Evolutionary conservation across 805 yeast species (phyloP).

Genomic region (Cyberlindnera mississippiensis): DNA sequence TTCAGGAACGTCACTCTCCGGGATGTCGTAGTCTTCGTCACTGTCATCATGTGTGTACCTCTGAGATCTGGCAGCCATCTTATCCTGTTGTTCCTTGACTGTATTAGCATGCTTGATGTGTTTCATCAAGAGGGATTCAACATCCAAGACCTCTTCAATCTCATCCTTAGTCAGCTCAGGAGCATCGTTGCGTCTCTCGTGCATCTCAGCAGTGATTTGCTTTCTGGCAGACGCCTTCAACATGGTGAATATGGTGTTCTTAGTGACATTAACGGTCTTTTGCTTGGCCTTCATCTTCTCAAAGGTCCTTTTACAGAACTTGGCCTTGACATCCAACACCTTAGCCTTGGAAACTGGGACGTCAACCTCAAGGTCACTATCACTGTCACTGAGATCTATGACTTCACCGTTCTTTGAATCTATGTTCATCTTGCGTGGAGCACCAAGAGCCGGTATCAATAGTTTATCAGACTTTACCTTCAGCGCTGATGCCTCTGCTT

Average conservation of each 20-base stretch:
- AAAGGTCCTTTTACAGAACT: conserved; percentile 28
- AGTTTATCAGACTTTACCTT: not conserved
- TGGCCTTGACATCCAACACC: conserved; percentile 33
- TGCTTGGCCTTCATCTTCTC: conserved; percentile 11
- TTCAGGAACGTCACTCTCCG: conserved; percentile 23
- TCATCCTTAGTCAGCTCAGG: conserved; percentile 9
- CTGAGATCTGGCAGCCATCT: conserved; percentile 24
- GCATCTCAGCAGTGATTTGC: conserved; percentile 46
- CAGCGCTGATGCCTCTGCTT: not conserved
- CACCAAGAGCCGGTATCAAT: not conserved
- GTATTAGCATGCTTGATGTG: conserved; percentile 22
- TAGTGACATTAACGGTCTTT: conserved; percentile 17
- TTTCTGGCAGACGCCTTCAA: conserved; percentile 42
- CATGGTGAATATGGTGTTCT: conserved; percentile 31
- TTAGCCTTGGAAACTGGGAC: conserved; percentile 30
- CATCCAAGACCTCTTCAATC: conserved; percentile 17
- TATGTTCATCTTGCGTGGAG: conserved; percentile 4
- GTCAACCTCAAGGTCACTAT: conserved; percentile 21
- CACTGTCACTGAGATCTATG: conserved; percentile 23
- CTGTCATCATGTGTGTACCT: conserved; percentile 8
- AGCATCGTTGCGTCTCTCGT: conserved; percentile 33
- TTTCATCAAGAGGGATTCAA: conserved; percentile 22
- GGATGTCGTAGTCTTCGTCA: conserved; percentile 18
- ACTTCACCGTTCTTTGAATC: not conserved
- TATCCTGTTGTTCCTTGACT: conserved; percentile 33